Evolutionary conservation across 257 asterid species (phyloP).

Genomic region (Ajuga chamaepitys): DNA sequence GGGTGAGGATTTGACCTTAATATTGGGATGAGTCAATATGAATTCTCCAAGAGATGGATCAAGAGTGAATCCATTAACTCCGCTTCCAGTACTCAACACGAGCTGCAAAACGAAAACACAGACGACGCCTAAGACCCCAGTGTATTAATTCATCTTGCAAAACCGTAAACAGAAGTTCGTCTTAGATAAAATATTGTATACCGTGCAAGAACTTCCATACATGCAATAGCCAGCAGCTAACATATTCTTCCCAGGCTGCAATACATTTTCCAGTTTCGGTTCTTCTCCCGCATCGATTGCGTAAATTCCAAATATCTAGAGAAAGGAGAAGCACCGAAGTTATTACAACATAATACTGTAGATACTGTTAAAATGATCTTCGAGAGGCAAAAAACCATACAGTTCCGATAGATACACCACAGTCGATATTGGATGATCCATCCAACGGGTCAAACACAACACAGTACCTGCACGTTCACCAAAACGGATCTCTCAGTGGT

Average conservation of each 20-base stretch:
- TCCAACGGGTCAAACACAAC: conserved; percentile 97
- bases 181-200: conserved; percentile 15
- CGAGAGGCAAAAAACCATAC: conserved; percentile 32
- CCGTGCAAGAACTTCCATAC: conserved; percentile 99
- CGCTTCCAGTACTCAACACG: conserved; percentile 77
- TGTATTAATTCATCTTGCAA: background rate
- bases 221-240: conserved; percentile 94
- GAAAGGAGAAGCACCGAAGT: conserved; percentile 9
- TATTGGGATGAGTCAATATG: conserved; percentile 92
- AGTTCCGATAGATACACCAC: conserved; percentile 97
- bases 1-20: conserved; percentile 45
- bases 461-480: conserved; percentile 53
- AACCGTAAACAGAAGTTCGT: background rate
- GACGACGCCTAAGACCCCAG: background rate
- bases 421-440: conserved; percentile 97
- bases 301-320: conserved; percentile 88
- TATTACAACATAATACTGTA: background rate
- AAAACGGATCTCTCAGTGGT: background rate
- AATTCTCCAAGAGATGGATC: conserved; percentile 98
- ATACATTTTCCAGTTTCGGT: conserved; percentile 66
- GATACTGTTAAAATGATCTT: background rate
- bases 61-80: conserved; percentile 95
- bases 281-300: conserved; percentile 48
- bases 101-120: conserved; percentile 36
- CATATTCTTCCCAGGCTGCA: conserved; percentile 96